These are phyloP conservation scores for Albatrellus ellisii DNA, from an alignment of 768 basidiomycete species.

Conservation along the genomic window DNA sequence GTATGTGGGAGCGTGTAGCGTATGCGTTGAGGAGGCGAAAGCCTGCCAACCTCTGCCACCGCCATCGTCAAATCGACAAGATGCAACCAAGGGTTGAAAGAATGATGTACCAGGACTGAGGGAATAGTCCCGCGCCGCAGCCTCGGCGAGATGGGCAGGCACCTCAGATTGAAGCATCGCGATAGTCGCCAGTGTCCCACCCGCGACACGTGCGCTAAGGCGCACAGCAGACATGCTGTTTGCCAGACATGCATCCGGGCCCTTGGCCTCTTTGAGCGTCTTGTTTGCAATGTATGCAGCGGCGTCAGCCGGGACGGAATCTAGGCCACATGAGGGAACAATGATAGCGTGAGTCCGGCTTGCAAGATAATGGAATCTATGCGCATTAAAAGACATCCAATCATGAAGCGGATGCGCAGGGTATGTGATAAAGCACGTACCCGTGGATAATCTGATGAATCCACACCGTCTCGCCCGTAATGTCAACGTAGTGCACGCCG, in stretches of 20 bases:
- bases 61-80: background rate
- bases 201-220: constrained; percentile 38
- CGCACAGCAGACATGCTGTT: constrained; percentile 42
- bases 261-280: constrained; percentile 40
- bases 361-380: constrained; percentile 61
- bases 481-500: constrained; percentile 77
- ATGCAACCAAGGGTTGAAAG: background rate
- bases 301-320: constrained; percentile 69
- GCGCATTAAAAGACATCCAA: too few relatives aligned
- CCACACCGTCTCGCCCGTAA: constrained; percentile 65
- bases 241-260: constrained; percentile 28
- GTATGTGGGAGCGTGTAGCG: constrained; percentile 25
- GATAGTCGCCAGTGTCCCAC: constrained; percentile 41
- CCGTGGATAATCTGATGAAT: constrained; percentile 44
- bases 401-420: constrained; percentile 5
- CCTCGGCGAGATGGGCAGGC: constrained; percentile 19
- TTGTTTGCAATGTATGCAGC: constrained; percentile 54
- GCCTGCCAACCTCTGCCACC: background rate
- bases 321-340: constrained; percentile 66
- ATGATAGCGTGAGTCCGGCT: constrained; percentile 60
- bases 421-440: constrained; percentile 24
- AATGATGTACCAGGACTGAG: constrained; percentile 29
- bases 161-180: constrained; percentile 16
- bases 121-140: constrained; percentile 23
- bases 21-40: constrained; percentile 16